A percentile compares a stretch with the other conserved stretches of the same genome.
Conservation (phyloP, 495 filamentous ascomycete species). For the Gamarada debralockiae region DNA sequence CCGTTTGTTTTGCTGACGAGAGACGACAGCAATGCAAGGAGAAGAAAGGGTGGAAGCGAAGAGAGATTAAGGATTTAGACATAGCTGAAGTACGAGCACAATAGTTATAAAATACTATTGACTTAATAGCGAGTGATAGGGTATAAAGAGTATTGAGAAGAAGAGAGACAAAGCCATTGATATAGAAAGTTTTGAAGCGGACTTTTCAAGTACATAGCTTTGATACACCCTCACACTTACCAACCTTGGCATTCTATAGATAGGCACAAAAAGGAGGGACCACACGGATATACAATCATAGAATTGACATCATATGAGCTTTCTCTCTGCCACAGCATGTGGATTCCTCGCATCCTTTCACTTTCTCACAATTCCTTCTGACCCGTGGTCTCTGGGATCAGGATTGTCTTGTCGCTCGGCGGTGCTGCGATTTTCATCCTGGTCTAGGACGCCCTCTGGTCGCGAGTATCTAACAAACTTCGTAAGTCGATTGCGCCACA, state of each 20-base stretch:
- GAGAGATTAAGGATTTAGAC: constrained; percentile 3
- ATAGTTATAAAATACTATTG: constrained; percentile 1
- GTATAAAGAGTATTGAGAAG: constrained; percentile 1
- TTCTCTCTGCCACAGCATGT: background rate
- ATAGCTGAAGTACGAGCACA: constrained; percentile 2
- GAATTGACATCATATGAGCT: too few relatives aligned
- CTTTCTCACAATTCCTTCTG: background rate
- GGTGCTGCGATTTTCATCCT: constrained; percentile 4
- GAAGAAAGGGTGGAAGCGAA: background rate
- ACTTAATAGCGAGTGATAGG: background rate
- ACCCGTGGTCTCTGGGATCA: background rate
- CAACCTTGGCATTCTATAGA: constrained; percentile 5
- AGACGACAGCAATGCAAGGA: constrained; percentile 3
- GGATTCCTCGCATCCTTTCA: constrained; percentile 2
- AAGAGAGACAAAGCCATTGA: constrained; percentile 4
- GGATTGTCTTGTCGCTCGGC: constrained; percentile 5
- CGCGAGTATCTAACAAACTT: background rate
- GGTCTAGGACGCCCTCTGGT: background rate
- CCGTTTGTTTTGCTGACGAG: constrained; percentile 3
- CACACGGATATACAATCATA: too few relatives aligned
- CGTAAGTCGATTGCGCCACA: constrained; percentile 1
- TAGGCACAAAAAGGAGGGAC: too few relatives aligned
- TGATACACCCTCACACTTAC: constrained; percentile 1
- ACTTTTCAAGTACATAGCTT: background rate
- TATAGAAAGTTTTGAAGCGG: constrained; percentile 4